Percentiles rank a stretch among this genome's conserved stretches.
phyloP scores from a whole-genome alignment of 768 basidiomycete genomes.

The Tricholoma bakamatsutake region DNA sequence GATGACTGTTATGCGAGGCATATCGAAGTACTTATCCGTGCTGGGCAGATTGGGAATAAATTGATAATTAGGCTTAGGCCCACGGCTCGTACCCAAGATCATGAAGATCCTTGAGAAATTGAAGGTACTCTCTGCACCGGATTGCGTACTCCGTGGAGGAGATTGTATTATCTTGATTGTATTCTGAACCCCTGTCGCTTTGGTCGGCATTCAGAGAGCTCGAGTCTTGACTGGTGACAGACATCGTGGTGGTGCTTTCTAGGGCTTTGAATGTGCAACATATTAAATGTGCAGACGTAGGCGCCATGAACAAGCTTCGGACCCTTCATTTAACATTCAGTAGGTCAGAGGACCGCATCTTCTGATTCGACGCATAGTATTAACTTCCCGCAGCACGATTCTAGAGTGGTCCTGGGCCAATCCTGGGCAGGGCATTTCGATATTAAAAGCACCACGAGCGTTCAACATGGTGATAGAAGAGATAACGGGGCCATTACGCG shows the following conservation, averaged over 20 bases:
- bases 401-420: slow-evolving; percentile 19
- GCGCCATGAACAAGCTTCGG: not conserved
- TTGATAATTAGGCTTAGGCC: not conserved
- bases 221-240: not conserved
- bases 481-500: no score
- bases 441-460: not conserved
- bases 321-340: not conserved
- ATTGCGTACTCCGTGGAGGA: slow-evolving; percentile 15
- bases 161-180: not conserved
- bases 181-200: not conserved
- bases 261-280: not conserved
- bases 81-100: slow-evolving; percentile 30
- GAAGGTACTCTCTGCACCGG: slow-evolving; percentile 32
- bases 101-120: slow-evolving; percentile 30
- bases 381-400: slow-evolving; percentile 50
- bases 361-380: slow-evolving; percentile 26
- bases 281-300: not conserved
- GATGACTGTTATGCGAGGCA: slow-evolving; percentile 51
- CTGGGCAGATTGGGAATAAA: slow-evolving; percentile 16
- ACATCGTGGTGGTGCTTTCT: not conserved
- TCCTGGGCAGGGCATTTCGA: slow-evolving; percentile 32
- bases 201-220: not conserved
- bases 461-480: not conserved
- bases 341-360: not conserved
- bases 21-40: slow-evolving; percentile 31